phyloP scores from a whole-genome alignment of 2,329 filamentous ascomycete genomes.

The Neofusicoccum umdonicola region DNA sequence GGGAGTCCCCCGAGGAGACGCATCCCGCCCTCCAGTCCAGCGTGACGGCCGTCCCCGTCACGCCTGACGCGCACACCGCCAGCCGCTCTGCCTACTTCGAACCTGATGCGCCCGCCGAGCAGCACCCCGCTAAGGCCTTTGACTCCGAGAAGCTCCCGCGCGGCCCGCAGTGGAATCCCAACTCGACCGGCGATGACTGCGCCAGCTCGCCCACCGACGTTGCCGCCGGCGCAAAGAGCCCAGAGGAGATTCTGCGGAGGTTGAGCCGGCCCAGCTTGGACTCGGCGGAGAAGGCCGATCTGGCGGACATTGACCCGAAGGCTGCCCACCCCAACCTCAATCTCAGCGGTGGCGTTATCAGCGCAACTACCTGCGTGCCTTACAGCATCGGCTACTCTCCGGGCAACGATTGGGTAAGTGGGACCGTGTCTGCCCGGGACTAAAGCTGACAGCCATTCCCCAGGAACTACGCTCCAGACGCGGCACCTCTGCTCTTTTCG shows the following conservation, averaged over 20 bases:
- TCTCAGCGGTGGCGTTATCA: constrained; percentile 62
- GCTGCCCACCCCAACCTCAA: constrained; percentile 56
- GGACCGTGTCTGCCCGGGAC: neutral
- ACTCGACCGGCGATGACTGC: constrained; percentile 31
- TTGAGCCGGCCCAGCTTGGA: constrained; percentile 45
- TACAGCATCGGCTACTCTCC: constrained; percentile 56
- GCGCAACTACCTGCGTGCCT: constrained; percentile 62
- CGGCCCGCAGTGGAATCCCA: constrained; percentile 37
- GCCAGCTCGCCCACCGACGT: constrained; percentile 40
- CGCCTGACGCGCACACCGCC: constrained; percentile 38
- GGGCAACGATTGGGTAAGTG: constrained; percentile 56
- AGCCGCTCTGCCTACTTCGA: constrained; percentile 40
- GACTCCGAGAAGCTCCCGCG: constrained; percentile 31
- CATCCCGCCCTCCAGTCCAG: constrained; percentile 40
- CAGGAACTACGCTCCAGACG: constrained; percentile 74
- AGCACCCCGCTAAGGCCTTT: constrained; percentile 27
- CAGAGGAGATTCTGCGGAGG: constrained; percentile 53
- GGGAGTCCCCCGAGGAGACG: constrained; percentile 26
- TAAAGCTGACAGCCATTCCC: neutral
- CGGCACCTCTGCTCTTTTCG: constrained; percentile 88
- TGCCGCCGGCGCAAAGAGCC: constrained; percentile 45
- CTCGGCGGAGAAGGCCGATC: constrained; percentile 37
- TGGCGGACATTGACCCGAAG: constrained; percentile 53
- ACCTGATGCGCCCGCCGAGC: constrained; percentile 20
- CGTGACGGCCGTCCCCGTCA: constrained; percentile 42